A percentile compares a stretch with the other conserved stretches of the same genome.
phyloP scores from a whole-genome alignment of 352 stramenopile genomes.

The Globisporangium splendens region DNA sequence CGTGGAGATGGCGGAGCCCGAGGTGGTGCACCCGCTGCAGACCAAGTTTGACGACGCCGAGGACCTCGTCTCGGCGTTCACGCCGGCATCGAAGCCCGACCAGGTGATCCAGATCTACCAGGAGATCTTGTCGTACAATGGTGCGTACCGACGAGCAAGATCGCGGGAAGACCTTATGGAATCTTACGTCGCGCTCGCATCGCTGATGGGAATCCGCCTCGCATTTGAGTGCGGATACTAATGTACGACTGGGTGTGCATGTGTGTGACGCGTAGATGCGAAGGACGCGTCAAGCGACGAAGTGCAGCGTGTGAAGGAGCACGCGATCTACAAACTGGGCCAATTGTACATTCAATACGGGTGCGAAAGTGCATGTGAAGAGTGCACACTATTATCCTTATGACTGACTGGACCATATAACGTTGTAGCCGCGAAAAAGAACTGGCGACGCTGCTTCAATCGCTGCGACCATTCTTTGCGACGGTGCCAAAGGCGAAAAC shows the following conservation, averaged over 20 bases:
- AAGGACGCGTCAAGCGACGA: constrained; percentile 63
- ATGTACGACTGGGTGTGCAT: constrained; percentile 1
- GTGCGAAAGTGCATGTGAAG: constrained; percentile 19
- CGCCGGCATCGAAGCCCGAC: constrained; percentile 32
- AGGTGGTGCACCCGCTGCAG: constrained; percentile 72
- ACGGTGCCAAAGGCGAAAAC: constrained; percentile 97
- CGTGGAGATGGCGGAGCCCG: constrained; percentile 69
- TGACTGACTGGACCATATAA: not conserved
- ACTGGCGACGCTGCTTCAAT: constrained; percentile 81
- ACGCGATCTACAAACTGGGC: constrained; percentile 94
- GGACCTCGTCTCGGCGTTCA: constrained; percentile 40
- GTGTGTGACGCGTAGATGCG: constrained; percentile 28
- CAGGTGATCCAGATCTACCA: constrained; percentile 60
- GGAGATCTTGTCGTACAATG: constrained; percentile 68
- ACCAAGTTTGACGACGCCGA: constrained; percentile 71
- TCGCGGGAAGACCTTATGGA: too few species aligned
- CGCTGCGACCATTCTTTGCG: constrained; percentile 92
- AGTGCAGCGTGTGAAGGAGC: constrained; percentile 93
- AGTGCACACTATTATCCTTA: not conserved
- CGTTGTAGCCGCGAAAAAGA: constrained; percentile 74
- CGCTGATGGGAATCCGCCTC: too few species aligned
- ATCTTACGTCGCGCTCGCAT: too few species aligned
- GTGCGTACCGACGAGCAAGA: constrained; percentile 2
- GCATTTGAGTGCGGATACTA: not conserved
- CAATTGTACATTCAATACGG: constrained; percentile 89